Evolutionary conservation across 257 asterid genomes (phyloP), one percentile per base, ranked within the genome.

Genomic region (Coffea canephora): DNA sequence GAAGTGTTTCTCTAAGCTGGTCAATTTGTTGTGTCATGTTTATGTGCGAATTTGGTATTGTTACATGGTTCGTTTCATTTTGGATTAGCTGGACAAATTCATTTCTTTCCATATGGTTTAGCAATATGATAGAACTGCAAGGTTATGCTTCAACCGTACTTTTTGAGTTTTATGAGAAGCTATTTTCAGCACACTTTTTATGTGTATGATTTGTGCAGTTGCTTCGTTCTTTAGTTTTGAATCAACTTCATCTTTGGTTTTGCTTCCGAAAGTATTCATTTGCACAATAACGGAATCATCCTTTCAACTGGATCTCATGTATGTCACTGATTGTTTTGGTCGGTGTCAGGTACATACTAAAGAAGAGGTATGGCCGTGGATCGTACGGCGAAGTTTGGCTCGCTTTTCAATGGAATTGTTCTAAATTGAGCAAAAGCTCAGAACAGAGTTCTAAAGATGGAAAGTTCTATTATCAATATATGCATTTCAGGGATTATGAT

Each of bases 331-430:
- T 39, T 75, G 71, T 75, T 59, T 57, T 67, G 21, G 13, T 23
- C 64, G 57, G 57, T 25, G 27, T 59, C 82, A 95, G 99, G 88
- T 95, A 95, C 91, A 92, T 93, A 83, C 80, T 95, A 52, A 95
- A 95, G 89, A 95, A 93, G 88, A 90, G 94, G 90, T 95, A 92
- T 90, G 97, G 84, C 75, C 98, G 97, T 75, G 99, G 99, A 84
- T 93, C 98, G 45, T 95, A 83, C 86, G 99, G 99, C 77, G 99
- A 95, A 90, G 99, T 96, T 87, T 96, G 99, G 99, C 92, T 96
- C 78, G 99, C 99, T 85, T 92, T 96, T 86, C 86, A 87, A 72
- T 96, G 98, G 99, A 91, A 96, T 71, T 91, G 96, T 83, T 93
- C 98, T 78, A 93, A 88, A 82, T 88, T 67, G 75, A 86, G 86